Evolutionary conservation across 2,329 filamentous ascomycete genomes (phyloP).

Genomic region (Thelonectria olida): DNA sequence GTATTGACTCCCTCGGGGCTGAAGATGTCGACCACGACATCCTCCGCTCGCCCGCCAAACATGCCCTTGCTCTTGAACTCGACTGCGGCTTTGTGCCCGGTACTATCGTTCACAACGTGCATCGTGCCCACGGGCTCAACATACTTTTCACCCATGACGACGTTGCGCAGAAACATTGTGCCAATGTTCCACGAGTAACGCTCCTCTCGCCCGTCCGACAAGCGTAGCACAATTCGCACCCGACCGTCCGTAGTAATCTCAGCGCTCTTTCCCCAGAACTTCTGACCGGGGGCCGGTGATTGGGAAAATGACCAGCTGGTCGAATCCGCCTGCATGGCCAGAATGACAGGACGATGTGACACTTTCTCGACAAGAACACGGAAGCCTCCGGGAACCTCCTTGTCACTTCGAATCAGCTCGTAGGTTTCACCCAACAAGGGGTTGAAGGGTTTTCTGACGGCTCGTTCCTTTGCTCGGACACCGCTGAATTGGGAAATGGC

Average conservation of each 20-base stretch:
- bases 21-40: constrained; percentile 81
- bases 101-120: constrained; percentile 84
- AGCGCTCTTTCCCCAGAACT: constrained; percentile 98
- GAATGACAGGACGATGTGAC: constrained; percentile 87
- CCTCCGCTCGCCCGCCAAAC: constrained; percentile 94
- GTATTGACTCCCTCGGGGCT: constrained; percentile 72
- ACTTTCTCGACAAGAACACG: constrained; percentile 96
- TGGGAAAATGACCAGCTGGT: constrained; percentile 87
- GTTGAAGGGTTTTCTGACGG: constrained; percentile 96
- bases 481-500: constrained; percentile 88
- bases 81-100: constrained; percentile 82
- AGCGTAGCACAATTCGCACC: constrained; percentile 76
- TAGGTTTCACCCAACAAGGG: constrained; percentile 96
- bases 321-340: constrained; percentile 93
- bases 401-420: constrained; percentile 88
- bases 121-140: constrained; percentile 93
- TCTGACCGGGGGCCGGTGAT: constrained; percentile 87
- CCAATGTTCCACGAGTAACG: constrained; percentile 89
- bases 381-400: constrained; percentile 76
- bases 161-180: constrained; percentile 91
- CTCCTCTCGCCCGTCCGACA: constrained; percentile 75
- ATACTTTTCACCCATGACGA: constrained; percentile 98
- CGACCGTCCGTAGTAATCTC: constrained; percentile 94
- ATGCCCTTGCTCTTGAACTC: constrained; percentile 96
- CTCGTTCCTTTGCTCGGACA: constrained; percentile 85